Evolutionary conservation across 2,329 filamentous ascomycete species (phyloP).

Genomic region (Cladosporium colombiae): DNA sequence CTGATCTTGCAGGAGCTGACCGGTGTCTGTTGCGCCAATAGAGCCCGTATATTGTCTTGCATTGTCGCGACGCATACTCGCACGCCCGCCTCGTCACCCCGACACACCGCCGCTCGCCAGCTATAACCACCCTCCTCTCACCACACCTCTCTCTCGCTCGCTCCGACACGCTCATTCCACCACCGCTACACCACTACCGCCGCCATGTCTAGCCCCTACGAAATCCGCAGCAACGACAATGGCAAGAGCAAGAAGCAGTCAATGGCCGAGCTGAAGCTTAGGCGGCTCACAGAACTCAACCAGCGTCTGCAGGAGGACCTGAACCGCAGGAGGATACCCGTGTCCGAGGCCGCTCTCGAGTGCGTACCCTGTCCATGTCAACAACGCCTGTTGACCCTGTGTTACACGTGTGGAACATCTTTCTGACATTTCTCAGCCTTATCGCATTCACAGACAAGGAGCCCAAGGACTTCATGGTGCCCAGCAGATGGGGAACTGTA

Average conservation of each 20-base stretch:
- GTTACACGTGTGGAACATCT: not conserved
- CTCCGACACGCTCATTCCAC: not conserved
- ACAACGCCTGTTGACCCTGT: not conserved
- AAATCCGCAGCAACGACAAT: slow-evolving; percentile 65
- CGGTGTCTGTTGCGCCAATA: slow-evolving; percentile 17
- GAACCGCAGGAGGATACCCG: slow-evolving; percentile 90
- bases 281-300: slow-evolving; percentile 94
- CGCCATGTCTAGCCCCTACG: slow-evolving; percentile 63
- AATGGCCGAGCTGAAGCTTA: slow-evolving; percentile 97
- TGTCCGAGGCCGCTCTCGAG: slow-evolving; percentile 79
- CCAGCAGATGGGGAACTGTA: slow-evolving; percentile 88
- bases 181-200: not conserved
- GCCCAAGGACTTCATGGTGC: slow-evolving; percentile 98
- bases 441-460: slow-evolving; percentile 94
- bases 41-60: slow-evolving; percentile 15
- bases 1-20: slow-evolving; percentile 20
- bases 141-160: not conserved
- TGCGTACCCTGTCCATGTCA: slow-evolving; percentile 35
- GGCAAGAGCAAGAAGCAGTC: slow-evolving; percentile 94
- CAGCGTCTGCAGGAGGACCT: slow-evolving; percentile 93
- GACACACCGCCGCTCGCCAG: slow-evolving; percentile 11
- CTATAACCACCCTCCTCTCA: slow-evolving; percentile 3
- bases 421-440: slow-evolving; percentile 60
- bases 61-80: slow-evolving; percentile 20
- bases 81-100: slow-evolving; percentile 6